These are phyloP conservation scores for Eremothecium coryli DNA, from an alignment of 1,139 yeast genomes.

Conservation along the genomic window DNA sequence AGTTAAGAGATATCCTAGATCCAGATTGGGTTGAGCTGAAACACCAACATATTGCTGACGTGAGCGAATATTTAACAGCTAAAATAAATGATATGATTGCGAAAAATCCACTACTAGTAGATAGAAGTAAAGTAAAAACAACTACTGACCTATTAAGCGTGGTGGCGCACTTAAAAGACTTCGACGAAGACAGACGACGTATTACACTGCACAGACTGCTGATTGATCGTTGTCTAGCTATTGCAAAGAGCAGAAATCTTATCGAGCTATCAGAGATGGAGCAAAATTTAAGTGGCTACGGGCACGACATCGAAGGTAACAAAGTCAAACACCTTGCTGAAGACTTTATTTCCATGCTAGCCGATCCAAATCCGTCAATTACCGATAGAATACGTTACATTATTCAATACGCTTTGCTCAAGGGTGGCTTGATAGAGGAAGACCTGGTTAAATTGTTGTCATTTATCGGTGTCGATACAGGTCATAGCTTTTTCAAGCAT, in stretches of 20 bases:
- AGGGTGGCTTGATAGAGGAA: slow-evolving; percentile 72
- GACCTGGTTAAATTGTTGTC: slow-evolving; percentile 65
- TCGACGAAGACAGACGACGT: slow-evolving; percentile 57
- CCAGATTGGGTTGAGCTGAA: slow-evolving; percentile 67
- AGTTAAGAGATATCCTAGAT: slow-evolving; percentile 50
- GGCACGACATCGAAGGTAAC: slow-evolving; percentile 62
- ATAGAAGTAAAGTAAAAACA: slow-evolving; percentile 50
- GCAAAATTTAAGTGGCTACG: slow-evolving; percentile 69
- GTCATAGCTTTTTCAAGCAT: slow-evolving; percentile 41
- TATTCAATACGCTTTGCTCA: slow-evolving; percentile 66
- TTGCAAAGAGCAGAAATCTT: slow-evolving; percentile 44
- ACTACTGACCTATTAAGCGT: slow-evolving; percentile 55
- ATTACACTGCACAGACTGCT: slow-evolving; percentile 51
- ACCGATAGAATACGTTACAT: slow-evolving; percentile 70
- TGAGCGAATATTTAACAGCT: slow-evolving; percentile 52
- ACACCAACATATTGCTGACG: slow-evolving; percentile 70
- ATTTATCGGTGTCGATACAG: slow-evolving; percentile 56
- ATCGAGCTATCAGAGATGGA: slow-evolving; percentile 63
- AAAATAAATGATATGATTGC: slow-evolving; percentile 59
- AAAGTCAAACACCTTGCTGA: slow-evolving; percentile 58
- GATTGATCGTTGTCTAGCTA: slow-evolving; percentile 48
- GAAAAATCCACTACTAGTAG: slow-evolving; percentile 64
- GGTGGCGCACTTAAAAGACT: slow-evolving; percentile 59
- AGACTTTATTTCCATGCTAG: slow-evolving; percentile 51
- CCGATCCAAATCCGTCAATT: slow-evolving; percentile 41